phyloP scores from a whole-genome alignment of 2,329 filamentous ascomycete genomes.

The Penicillium olsonii region DNA sequence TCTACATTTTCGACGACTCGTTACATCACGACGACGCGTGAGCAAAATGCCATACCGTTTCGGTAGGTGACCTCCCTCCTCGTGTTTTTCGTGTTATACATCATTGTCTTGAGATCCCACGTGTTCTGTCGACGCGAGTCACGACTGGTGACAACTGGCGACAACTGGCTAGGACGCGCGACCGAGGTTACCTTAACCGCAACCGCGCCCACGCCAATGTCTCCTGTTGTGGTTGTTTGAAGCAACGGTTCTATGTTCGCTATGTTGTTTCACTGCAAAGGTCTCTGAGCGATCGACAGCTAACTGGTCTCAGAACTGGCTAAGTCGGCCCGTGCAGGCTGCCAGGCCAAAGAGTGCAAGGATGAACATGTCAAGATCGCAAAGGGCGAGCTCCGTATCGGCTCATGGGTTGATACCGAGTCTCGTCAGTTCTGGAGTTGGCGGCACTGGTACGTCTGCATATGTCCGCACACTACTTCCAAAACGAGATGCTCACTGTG shows the following conservation, averaged over 20 bases:
- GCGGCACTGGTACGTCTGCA: slow-evolving; percentile 77
- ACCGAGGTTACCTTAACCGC: no score
- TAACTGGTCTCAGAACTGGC: slow-evolving; percentile 62
- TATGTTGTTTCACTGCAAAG: neutral
- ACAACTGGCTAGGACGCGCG: no score
- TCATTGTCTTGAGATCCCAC: no score
- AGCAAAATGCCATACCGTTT: slow-evolving; percentile 26
- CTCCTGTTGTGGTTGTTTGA: no score
- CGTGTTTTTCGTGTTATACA: neutral
- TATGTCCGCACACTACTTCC: no score
- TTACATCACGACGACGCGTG: no score
- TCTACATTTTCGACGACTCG: no score
- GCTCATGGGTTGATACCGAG: slow-evolving; percentile 66
- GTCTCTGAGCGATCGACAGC: slow-evolving; percentile 3
- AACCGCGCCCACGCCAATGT: no score
- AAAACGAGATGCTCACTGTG: neutral
- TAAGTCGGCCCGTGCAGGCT: slow-evolving; percentile 71
- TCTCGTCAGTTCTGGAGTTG: slow-evolving; percentile 69
- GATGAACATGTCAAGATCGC: slow-evolving; percentile 66
- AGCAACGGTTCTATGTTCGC: no score
- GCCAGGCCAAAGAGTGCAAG: slow-evolving; percentile 74
- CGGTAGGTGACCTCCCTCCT: slow-evolving; percentile 21
- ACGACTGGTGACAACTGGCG: no score
- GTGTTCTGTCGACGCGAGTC: no score
- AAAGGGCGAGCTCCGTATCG: slow-evolving; percentile 79